phyloP scores from a whole-genome alignment of 1,284 basidiomycete genomes.

The Trametes polyzona region DNA sequence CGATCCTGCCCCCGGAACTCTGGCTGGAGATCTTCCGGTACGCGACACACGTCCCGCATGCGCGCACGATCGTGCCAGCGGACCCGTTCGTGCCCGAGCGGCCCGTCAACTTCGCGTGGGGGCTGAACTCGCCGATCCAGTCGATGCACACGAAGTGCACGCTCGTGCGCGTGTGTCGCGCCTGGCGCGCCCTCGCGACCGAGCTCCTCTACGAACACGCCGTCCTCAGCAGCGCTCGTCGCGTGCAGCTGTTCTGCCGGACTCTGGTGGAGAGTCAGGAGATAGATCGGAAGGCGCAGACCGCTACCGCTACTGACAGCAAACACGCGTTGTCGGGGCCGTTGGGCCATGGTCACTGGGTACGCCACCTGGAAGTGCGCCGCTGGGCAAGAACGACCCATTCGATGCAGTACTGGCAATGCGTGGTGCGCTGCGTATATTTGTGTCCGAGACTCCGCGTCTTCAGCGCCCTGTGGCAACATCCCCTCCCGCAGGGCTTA shows the following conservation, averaged over 20 bases:
- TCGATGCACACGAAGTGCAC: constrained; percentile 51
- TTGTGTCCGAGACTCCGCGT: constrained; percentile 26
- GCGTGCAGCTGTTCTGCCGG: constrained; percentile 23
- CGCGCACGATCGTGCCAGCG: constrained; percentile 26
- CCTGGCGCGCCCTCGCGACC: constrained; percentile 49
- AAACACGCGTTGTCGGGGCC: too few relatives aligned
- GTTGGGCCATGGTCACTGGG: constrained; percentile 28
- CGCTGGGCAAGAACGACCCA: constrained; percentile 23
- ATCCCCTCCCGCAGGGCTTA: constrained; percentile 23
- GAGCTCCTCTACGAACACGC: constrained; percentile 54
- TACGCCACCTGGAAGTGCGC: constrained; percentile 31
- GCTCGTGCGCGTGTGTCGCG: constrained; percentile 52
- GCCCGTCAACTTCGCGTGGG: constrained; percentile 34
- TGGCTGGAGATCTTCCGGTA: constrained; percentile 63
- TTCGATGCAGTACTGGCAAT: constrained; percentile 23
- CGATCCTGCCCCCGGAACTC: constrained; percentile 51
- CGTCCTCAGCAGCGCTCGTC: constrained; percentile 26
- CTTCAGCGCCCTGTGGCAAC: constrained; percentile 30
- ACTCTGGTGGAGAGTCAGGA: constrained; percentile 25
- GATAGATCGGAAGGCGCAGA: neutral
- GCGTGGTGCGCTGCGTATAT: constrained; percentile 23
- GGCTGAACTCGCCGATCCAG: constrained; percentile 33
- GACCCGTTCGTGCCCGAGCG: constrained; percentile 31
- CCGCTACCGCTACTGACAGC: neutral
- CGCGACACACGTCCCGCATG: constrained; percentile 49